phyloP scores from a whole-genome alignment of 768 basidiomycete genomes.

The Boletus subparvulus region DNA sequence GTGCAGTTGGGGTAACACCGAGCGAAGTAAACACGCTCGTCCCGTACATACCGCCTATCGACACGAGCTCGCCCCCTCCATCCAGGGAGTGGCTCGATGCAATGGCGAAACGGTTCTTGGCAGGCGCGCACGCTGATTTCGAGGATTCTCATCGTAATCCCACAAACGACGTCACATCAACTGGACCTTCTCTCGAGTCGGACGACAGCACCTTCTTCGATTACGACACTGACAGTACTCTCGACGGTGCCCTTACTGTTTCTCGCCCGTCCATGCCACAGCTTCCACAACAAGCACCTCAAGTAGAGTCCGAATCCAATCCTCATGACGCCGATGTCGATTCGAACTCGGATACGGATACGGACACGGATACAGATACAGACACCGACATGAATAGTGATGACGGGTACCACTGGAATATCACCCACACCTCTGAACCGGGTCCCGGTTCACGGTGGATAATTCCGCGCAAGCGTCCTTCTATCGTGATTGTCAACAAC shows the following conservation, averaged over 20 bases:
- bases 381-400: constrained; percentile 19
- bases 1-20: constrained; percentile 22
- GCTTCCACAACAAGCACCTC: neutral
- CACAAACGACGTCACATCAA: neutral
- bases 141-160: neutral
- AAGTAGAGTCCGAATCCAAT: constrained; percentile 5
- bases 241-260: neutral
- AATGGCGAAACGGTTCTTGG: constrained; percentile 15
- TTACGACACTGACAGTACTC: constrained; percentile 24
- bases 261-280: neutral
- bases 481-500: constrained; percentile 9
- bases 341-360: constrained; percentile 10
- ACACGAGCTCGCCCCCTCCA: constrained; percentile 16
- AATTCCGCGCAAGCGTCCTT: constrained; percentile 22
- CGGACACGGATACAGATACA: constrained; percentile 10
- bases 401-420: constrained; percentile 14
- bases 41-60: constrained; percentile 25
- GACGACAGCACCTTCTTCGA: constrained; percentile 19
- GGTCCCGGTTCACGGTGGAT: constrained; percentile 19
- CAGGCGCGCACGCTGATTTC: constrained; percentile 14
- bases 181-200: neutral
- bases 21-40: constrained; percentile 29
- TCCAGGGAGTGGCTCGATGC: constrained; percentile 20
- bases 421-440: constrained; percentile 1
- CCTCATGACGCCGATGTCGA: constrained; percentile 6